Conservation (phyloP, 2,329 filamentous ascomycete species). For the Sclerotinia trifoliorum region DNA sequence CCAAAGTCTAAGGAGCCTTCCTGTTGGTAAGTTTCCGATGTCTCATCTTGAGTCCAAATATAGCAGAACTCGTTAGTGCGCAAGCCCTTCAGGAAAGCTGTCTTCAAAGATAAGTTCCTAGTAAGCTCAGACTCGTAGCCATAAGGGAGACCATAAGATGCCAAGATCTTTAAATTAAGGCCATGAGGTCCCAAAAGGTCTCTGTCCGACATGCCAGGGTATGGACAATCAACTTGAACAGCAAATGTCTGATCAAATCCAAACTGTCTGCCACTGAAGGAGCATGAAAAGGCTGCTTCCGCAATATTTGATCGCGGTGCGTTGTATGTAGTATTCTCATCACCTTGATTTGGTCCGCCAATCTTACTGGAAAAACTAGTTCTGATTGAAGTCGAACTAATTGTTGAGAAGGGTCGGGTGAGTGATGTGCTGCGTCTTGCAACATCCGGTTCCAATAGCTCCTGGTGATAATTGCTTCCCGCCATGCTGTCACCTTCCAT, state of each 20-base stretch:
- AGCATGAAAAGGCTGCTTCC: slow-evolving; percentile 35
- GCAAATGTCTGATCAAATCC: slow-evolving; percentile 39
- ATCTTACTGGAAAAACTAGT: slow-evolving; percentile 9
- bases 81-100: slow-evolving; percentile 8
- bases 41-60: background rate
- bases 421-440: background rate
- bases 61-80: background rate
- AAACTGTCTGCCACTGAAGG: slow-evolving; percentile 32
- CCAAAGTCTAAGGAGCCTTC: background rate
- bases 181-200: slow-evolving; percentile 27
- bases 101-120: background rate
- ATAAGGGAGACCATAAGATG: slow-evolving; percentile 33
- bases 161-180: slow-evolving; percentile 35
- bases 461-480: background rate
- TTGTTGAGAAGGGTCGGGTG: background rate
- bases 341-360: slow-evolving; percentile 7
- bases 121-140: slow-evolving; percentile 12
- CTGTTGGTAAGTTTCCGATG: background rate
- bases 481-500: slow-evolving; percentile 14
- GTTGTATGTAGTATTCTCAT: background rate
- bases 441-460: background rate
- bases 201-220: slow-evolving; percentile 28
- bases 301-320: slow-evolving; percentile 16
- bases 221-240: slow-evolving; percentile 26
- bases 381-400: background rate